Base-by-base conservation (phyloP, 2,329 filamentous ascomycete genomes). In the Pleoardoris graminearum region DNA sequence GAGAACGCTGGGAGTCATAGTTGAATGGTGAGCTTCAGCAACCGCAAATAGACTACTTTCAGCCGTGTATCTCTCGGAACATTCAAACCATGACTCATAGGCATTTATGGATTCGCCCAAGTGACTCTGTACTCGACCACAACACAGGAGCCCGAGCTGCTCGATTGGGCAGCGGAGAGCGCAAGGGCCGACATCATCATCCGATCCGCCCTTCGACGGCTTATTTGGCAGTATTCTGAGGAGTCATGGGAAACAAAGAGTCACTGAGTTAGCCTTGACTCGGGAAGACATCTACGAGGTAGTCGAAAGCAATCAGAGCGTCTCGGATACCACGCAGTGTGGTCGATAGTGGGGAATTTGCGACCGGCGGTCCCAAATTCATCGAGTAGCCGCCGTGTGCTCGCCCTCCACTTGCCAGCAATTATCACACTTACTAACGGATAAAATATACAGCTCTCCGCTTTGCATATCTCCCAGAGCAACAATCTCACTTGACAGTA, bases 121-220 rank as follows among this genome's bases (percentile, higher is more conserved):
- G 33, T 37, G 45, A 38, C 45, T 48, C 32, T 45, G 16, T 16
- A 19, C 41, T 53, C 16, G n/a, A 21, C 22, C 41, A 22, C 11
- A 14, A 35, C 33, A 27, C 30, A 22, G 53, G 42, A 17, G 39
- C 53, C 53, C 53, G 35, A 49, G 25, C 37, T 21, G 33, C 16
- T 52, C 42, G 33, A 55, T 55, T 55, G 53, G 49, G 53, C 53
- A 29, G 48, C 45, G 25, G 17, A 23, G 25, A 43, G 17, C 21
- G 45, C 45, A 41, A 38, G 49, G 42, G 29, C 23, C 30, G 23
- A 48, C 42, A 50, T 42, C 52, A 41, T 47, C 30, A 36, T 37
- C 44, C 22, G 35, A 47, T 36, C 23, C 33, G 27, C 10, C 27
- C n/a, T 21, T 11, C 36, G 30, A 11, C 38, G 16, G 37, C 38